Evolutionary conservation across 164 flowering plant genomes (phyloP).

Genomic region (Nymphaea thermarum): DNA sequence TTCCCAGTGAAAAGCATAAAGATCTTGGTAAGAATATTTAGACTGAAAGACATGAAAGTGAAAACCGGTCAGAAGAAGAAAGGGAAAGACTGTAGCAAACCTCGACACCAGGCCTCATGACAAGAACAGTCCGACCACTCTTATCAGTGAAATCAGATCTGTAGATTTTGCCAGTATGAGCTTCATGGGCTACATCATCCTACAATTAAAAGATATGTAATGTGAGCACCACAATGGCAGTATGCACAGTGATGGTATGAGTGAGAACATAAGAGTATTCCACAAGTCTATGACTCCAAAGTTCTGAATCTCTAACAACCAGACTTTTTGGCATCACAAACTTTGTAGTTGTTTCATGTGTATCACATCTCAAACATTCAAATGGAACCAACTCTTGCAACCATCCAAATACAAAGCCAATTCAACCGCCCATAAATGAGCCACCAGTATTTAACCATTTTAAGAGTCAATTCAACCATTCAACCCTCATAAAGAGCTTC

Average conservation of each 20-base stretch:
- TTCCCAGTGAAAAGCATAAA: too few relatives aligned
- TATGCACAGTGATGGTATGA: not conserved
- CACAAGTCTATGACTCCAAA: not conserved
- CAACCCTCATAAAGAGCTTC: too few relatives aligned
- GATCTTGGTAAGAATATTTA: too few relatives aligned
- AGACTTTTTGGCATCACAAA: not conserved
- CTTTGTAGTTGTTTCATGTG: not conserved
- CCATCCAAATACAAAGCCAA: too few relatives aligned
- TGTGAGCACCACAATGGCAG: not conserved
- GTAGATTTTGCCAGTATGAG: slow-evolving; percentile 78
- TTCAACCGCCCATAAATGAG: too few relatives aligned
- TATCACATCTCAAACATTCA: not conserved
- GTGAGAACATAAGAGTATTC: not conserved
- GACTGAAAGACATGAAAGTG: too few relatives aligned
- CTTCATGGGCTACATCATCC: slow-evolving; percentile 86
- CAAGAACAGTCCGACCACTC: slow-evolving; percentile 71
- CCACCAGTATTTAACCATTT: too few relatives aligned
- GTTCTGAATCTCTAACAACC: not conserved
- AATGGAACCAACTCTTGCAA: not conserved
- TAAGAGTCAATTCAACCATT: too few relatives aligned
- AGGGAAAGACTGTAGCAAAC: slow-evolving; percentile 17
- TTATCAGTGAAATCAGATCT: slow-evolving; percentile 54
- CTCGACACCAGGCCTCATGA: slow-evolving; percentile 82
- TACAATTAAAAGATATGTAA: slow-evolving; percentile 13
- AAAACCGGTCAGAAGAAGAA: too few relatives aligned